Base-by-base conservation (phyloP, 2,329 filamentous ascomycete genomes). In the Alternaria brassicicola region DNA sequence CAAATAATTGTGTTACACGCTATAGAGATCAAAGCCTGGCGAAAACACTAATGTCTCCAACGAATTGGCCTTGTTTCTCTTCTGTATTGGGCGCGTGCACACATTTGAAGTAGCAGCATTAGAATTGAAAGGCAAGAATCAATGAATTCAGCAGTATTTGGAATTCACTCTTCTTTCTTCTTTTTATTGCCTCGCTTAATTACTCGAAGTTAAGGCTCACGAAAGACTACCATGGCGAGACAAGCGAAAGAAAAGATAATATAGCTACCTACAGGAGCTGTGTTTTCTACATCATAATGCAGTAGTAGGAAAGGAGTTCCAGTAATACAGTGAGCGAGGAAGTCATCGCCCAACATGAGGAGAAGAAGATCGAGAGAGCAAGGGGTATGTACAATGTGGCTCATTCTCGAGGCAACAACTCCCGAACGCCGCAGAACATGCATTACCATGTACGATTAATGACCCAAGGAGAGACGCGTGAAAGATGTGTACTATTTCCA, bases 341-440 rank as follows among this genome's bases (percentile, higher is more conserved):
- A 35, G 26, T 15, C 23, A 19, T 39, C 38, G 53, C 30, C 19
- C 35, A 52, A 33, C 43, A 43, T 43, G 33, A 41, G 21, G 33
- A 46, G 46, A 13, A 31, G n/a, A 35, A 39, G 47, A 36, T 21
- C 23, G 28, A 58, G 19, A 31, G 52, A 43, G 59, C 36, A 46
- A 59, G 39, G 59, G 59, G 59, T 62, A 62, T 62, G 52, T 62
- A 55, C 56, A 48, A 51, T 54, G 30, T 39, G 33, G 28, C 13
- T 51, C 39, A 23, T 46, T 30, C 38, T 39, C 30, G 33, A 28
- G 23, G 4, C 19, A 31, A 26, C 23, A 45, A 55, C 55, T 30
- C 45, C 55, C 33, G 25, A 53, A 58, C 55, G 52, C 55, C 55
- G 21, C 39, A 35, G 25, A 30, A 12, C 26, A 62, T 62, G 57